Conservation (phyloP, 1,139 yeast genomes). For the Candida tunisiensis region DNA sequence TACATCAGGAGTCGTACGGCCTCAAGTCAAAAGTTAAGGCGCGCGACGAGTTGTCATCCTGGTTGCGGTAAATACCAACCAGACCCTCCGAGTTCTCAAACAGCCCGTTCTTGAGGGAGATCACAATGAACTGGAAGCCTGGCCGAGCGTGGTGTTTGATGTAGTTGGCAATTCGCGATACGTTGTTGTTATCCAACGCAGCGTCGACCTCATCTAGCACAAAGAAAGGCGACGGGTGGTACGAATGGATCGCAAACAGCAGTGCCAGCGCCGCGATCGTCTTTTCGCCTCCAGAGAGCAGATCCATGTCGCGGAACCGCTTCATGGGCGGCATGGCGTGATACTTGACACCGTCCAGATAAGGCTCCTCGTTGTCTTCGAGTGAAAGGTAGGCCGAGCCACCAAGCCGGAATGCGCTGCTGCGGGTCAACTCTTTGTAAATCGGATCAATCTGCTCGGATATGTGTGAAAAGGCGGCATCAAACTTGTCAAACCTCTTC, state of each 20-base stretch:
- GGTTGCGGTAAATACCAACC: slow-evolving; percentile 89
- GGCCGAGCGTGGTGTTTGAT: slow-evolving; percentile 65
- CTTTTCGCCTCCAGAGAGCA: slow-evolving; percentile 92
- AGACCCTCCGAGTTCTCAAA: slow-evolving; percentile 82
- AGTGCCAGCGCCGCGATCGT: slow-evolving; percentile 93
- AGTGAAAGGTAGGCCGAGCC: slow-evolving; percentile 84
- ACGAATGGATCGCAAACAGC: slow-evolving; percentile 79
- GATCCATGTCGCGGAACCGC: slow-evolving; percentile 83
- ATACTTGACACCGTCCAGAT: slow-evolving; percentile 63
- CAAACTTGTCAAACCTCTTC: slow-evolving; percentile 44
- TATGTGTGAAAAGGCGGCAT: slow-evolving; percentile 62
- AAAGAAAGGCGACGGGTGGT: slow-evolving; percentile 88
- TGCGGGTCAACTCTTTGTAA: slow-evolving; percentile 75
- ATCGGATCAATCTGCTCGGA: slow-evolving; percentile 55
- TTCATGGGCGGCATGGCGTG: slow-evolving; percentile 97
- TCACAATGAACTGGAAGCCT: slow-evolving; percentile 80
- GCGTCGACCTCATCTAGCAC: slow-evolving; percentile 96
- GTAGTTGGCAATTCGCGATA: slow-evolving; percentile 68
- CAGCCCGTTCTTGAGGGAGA: slow-evolving; percentile 73
- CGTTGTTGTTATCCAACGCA: slow-evolving; percentile 84
- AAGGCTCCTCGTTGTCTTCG: slow-evolving; percentile 80
- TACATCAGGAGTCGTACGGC: background rate
- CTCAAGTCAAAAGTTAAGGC: slow-evolving; percentile 26
- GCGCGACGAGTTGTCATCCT: slow-evolving; percentile 54
- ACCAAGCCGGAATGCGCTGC: slow-evolving; percentile 37